Evolutionary conservation across 2,329 filamentous ascomycete genomes (phyloP).

Genomic region (Pestalotiopsis sp.): DNA sequence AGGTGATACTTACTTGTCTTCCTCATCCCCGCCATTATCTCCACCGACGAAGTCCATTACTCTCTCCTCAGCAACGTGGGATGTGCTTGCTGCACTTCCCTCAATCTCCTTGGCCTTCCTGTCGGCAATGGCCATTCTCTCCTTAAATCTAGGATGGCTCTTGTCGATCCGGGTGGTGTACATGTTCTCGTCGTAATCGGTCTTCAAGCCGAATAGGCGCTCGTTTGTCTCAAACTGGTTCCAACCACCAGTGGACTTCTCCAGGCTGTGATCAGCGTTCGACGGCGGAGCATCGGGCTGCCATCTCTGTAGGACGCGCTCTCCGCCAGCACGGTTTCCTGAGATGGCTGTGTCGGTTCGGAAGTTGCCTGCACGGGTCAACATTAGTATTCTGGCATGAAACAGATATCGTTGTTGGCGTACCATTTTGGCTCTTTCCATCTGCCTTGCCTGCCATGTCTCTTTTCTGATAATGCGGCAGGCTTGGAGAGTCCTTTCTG

Average conservation of each 20-base stretch:
- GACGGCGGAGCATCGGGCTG: conserved; percentile 65
- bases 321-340: conserved; percentile 67
- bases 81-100: conserved; percentile 69
- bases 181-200: conserved; percentile 89
- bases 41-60: conserved; percentile 68
- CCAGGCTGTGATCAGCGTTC: conserved; percentile 71
- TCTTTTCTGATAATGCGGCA: conserved; percentile 33
- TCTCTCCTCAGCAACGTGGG: conserved; percentile 90
- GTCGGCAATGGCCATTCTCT: conserved; percentile 77
- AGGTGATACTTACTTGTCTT: conserved; percentile 75
- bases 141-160: conserved; percentile 78
- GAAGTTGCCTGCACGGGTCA: conserved; percentile 65
- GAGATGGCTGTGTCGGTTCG: conserved; percentile 90
- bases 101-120: conserved; percentile 91
- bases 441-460: conserved; percentile 28
- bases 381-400: neutral
- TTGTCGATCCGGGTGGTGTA: conserved; percentile 93
- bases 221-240: conserved; percentile 95
- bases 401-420: conserved; percentile 23
- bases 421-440: conserved; percentile 32
- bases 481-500: conserved; percentile 30
- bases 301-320: conserved; percentile 83
- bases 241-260: conserved; percentile 67
- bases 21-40: conserved; percentile 77
- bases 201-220: conserved; percentile 82